Base-by-base conservation (phyloP, 2,329 filamentous ascomycete genomes). In the Trichoderma sp. region DNA sequence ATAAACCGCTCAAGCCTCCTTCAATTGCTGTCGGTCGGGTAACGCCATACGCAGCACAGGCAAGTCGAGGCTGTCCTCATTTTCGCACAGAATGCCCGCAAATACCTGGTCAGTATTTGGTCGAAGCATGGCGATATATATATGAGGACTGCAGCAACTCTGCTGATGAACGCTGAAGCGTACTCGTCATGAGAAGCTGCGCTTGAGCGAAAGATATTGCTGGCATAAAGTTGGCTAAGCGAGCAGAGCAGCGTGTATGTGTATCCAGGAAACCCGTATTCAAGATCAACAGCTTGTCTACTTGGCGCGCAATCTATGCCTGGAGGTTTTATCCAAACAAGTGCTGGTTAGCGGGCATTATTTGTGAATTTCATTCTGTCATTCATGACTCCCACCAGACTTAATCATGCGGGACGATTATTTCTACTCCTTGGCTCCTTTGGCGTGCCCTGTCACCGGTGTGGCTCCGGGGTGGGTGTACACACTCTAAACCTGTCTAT, bases 31-130 rank as follows among this genome's bases (percentile, higher is more conserved):
- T 28, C 56, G 59, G 54, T 28, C 32, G 39, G 56, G 69, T 32
- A 60, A 59, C 28, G 60, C 51, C 37, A 24, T 14, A 37, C 66
- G 39, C 72, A 73, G 71, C 73, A 76, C 77, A 79, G 24, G 77
- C 83, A 85, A 87, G 88, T 90, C 76, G 88, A 90, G 87, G 81
- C 77, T 79, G 82, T 85, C 82, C 79, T 78, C 78, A 84, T 85
- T 84, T 49, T 80, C 81, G 83, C 82, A 78, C 74, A 77, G 76
- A 79, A 78, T 75, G 74, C 54, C 74, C 74, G 76, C 77, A 78
- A 78, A 72, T 75, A 84, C 84, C 84, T 87, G 84, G 83, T 84
- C 86, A 87, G 85, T 85, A 81, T 75, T 70, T 49, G 72, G 69
- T 70, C 68, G 63, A 65, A 73, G 71, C 70, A 73, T 74, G 74